phyloP scores from a whole-genome alignment of 1,284 basidiomycete species.

The Clitocybe nebularis region DNA sequence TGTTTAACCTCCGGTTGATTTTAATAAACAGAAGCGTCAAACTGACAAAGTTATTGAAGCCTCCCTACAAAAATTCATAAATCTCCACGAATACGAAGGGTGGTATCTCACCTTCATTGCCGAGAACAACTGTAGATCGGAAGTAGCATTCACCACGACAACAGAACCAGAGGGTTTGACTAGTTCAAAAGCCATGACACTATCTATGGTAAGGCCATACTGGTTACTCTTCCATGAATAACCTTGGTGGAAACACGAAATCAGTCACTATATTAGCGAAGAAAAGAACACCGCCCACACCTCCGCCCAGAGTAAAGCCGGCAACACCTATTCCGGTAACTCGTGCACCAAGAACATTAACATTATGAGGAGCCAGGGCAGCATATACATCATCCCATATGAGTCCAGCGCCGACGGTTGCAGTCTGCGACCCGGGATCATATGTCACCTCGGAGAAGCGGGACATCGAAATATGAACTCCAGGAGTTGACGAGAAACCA shows the following conservation, averaged over 20 bases:
- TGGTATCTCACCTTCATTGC: constrained; percentile 28
- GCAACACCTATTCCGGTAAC: constrained; percentile 53
- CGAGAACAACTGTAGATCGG: constrained; percentile 38
- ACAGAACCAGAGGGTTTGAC: constrained; percentile 45
- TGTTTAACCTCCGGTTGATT: too few relatives aligned
- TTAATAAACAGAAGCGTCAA: too few relatives aligned
- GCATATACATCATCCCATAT: constrained; percentile 59
- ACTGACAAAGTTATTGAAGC: neutral
- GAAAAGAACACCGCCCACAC: constrained; percentile 24
- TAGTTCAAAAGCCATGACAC: constrained; percentile 40
- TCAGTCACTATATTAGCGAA: neutral
- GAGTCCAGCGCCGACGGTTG: constrained; percentile 46
- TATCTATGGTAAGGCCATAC: constrained; percentile 49
- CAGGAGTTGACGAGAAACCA: constrained; percentile 50
- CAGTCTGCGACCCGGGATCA: constrained; percentile 33
- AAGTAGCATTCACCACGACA: constrained; percentile 31
- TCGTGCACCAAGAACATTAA: constrained; percentile 53
- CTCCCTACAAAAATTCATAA: neutral
- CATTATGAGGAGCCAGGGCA: constrained; percentile 36
- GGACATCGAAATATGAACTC: constrained; percentile 54
- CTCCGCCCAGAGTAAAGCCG: constrained; percentile 53
- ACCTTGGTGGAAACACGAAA: constrained; percentile 27
- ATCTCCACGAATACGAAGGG: too few relatives aligned
- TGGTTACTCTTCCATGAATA: constrained; percentile 54
- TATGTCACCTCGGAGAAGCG: constrained; percentile 45